phyloP scores from a whole-genome alignment of 2,329 filamentous ascomycete species.

The Bretziella fagacearum region DNA sequence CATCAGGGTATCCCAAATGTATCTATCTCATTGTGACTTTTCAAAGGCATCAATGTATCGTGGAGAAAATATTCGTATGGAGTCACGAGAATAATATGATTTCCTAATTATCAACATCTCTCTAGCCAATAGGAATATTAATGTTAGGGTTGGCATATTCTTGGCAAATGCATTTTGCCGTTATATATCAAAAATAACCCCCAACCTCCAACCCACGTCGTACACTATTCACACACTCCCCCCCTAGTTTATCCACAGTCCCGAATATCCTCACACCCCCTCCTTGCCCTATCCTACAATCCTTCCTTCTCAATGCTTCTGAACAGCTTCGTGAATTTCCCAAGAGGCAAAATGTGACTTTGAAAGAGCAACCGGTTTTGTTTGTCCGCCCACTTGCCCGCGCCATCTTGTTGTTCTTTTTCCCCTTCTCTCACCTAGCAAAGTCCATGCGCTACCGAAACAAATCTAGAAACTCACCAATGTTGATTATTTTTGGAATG shows the following conservation, averaged over 20 bases:
- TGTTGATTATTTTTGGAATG: not conserved
- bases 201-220: not conserved
- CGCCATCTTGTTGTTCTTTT: no score
- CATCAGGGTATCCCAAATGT: not conserved
- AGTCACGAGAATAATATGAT: not conserved
- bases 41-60: not conserved
- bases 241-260: not conserved
- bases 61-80: not conserved
- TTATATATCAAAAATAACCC: not conserved
- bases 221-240: not conserved
- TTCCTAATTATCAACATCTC: not conserved
- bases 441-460: not conserved
- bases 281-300: not conserved
- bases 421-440: not conserved
- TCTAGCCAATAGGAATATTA: not conserved
- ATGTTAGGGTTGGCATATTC: not conserved
- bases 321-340: no score
- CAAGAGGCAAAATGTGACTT: no score
- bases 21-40: not conserved
- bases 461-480: not conserved
- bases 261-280: not conserved
- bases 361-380: no score
- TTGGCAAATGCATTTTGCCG: not conserved
- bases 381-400: no score
- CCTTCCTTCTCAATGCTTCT: not conserved